Evolutionary conservation across 768 basidiomycete species (phyloP).

Genomic region (Leccinum incarnatum): DNA sequence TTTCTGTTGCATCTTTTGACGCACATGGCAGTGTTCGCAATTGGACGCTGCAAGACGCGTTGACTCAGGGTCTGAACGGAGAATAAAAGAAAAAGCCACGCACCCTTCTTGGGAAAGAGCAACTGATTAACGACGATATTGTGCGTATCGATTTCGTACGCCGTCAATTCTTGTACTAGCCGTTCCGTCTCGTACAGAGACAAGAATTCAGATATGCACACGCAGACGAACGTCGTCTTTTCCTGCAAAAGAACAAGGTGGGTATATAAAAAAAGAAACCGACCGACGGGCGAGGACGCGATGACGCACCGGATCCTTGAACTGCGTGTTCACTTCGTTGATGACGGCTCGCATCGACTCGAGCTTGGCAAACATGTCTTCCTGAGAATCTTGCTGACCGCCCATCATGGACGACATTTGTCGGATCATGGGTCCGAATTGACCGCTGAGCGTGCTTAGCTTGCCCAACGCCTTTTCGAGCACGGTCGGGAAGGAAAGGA

Average conservation of each 20-base stretch:
- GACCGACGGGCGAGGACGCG: no score
- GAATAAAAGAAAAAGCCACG: conserved; percentile 24
- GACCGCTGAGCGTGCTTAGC: conserved; percentile 86
- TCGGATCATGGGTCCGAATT: conserved; percentile 96
- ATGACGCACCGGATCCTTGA: conserved; percentile 89
- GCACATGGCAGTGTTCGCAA: conserved; percentile 93
- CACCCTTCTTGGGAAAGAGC: conserved; percentile 88
- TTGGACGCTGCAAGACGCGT: conserved; percentile 59
- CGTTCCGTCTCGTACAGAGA: conserved; percentile 99
- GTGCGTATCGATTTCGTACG: conserved; percentile 95
- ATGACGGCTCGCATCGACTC: conserved; percentile 97
- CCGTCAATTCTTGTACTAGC: conserved; percentile 91
- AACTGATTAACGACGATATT: conserved; percentile 99
- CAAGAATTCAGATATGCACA: conserved; percentile 97
- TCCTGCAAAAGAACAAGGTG: conserved; percentile 50
- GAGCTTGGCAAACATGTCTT: conserved; percentile 98
- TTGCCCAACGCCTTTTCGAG: conserved; percentile 97
- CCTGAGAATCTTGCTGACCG: conserved; percentile 82
- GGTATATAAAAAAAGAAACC: no score
- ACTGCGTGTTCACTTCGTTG: conserved; percentile 98
- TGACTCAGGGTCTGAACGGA: no score
- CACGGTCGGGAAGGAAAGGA: conserved; percentile 97
- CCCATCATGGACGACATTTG: conserved; percentile 98
- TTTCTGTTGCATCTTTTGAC: conserved; percentile 98
- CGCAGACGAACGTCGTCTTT: conserved; percentile 98